Conservation (phyloP, 139 green algal genomes). For the Astrephomene gubernaculifera region DNA sequence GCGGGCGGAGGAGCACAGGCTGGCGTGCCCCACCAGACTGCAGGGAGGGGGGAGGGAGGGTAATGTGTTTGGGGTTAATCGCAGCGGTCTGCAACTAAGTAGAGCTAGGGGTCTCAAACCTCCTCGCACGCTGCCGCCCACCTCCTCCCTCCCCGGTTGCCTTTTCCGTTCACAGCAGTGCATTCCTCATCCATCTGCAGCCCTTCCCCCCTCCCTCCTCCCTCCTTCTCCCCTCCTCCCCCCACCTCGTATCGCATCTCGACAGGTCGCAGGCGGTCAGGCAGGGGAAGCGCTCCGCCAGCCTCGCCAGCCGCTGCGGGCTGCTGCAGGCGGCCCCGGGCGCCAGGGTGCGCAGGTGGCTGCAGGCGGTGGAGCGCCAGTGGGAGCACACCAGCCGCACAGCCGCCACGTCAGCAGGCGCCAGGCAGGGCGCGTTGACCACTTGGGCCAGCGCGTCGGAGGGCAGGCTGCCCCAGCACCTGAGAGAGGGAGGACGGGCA, state of each 20-base stretch:
- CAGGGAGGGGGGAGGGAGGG: neutral
- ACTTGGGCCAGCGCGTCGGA: constrained; percentile 5
- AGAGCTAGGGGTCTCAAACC: neutral
- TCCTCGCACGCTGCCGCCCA: too few relatives aligned
- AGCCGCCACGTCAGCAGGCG: neutral
- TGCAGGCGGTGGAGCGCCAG: constrained; percentile 17
- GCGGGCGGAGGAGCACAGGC: constrained; percentile 19
- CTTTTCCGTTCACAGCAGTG: constrained; percentile 27
- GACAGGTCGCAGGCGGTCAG: constrained; percentile 25
- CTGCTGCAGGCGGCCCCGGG: neutral
- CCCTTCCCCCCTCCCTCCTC: neutral
- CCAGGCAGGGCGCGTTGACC: constrained; percentile 11
- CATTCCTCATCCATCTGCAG: constrained; percentile 14
- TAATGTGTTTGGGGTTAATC: neutral
- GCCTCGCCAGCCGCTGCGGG: neutral
- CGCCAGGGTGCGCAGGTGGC: neutral
- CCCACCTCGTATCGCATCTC: constrained; percentile 21
- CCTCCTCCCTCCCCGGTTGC: too few relatives aligned
- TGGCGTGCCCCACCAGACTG: constrained; percentile 33
- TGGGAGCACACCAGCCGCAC: constrained; percentile 5
- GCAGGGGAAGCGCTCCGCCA: constrained; percentile 23
- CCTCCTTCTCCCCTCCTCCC: neutral
- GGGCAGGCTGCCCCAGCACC: constrained; percentile 12
- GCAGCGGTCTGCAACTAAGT: neutral
- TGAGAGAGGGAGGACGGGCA: too few relatives aligned